A percentile compares a stretch with the other conserved stretches of the same genome.
phyloP scores from a whole-genome alignment of 2,329 filamentous ascomycete genomes.

The Colletotrichum sp. region DNA sequence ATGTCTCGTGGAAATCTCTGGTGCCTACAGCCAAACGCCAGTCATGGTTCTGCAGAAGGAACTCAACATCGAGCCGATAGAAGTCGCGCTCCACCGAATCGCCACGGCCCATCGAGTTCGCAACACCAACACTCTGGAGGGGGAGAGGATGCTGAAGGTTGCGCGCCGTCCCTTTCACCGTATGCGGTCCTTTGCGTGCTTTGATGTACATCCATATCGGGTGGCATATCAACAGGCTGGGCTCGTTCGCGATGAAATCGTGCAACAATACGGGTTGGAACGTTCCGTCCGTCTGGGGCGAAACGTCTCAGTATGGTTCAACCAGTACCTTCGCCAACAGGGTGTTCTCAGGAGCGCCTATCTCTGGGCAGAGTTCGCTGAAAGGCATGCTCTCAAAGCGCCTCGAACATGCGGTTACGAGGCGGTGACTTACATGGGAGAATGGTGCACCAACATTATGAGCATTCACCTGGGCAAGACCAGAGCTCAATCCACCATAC shows the following conservation, averaged over 20 bases:
- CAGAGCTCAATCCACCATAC: background rate
- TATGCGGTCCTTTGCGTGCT: background rate
- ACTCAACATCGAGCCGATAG: background rate
- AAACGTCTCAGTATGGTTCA: background rate
- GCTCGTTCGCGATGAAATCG: background rate
- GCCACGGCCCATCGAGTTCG: background rate
- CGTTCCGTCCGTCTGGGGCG: background rate
- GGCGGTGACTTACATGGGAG: background rate
- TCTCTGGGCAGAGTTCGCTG: background rate
- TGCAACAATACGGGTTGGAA: background rate
- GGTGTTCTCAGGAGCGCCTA: background rate
- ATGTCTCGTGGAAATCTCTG: background rate
- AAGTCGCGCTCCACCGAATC: background rate
- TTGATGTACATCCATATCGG: background rate
- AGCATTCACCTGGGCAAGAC: background rate
- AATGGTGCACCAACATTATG: background rate
- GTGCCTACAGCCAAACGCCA: background rate
- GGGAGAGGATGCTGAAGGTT: background rate
- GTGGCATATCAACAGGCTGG: background rate
- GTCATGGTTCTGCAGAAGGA: background rate
- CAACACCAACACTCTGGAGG: background rate
- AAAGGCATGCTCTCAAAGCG: background rate
- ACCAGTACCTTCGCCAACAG: background rate
- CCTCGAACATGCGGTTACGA: background rate
- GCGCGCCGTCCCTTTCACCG: background rate